phyloP scores from a whole-genome alignment of 2,329 filamentous ascomycete species.

The Pseudogymnoascus sp. region DNA sequence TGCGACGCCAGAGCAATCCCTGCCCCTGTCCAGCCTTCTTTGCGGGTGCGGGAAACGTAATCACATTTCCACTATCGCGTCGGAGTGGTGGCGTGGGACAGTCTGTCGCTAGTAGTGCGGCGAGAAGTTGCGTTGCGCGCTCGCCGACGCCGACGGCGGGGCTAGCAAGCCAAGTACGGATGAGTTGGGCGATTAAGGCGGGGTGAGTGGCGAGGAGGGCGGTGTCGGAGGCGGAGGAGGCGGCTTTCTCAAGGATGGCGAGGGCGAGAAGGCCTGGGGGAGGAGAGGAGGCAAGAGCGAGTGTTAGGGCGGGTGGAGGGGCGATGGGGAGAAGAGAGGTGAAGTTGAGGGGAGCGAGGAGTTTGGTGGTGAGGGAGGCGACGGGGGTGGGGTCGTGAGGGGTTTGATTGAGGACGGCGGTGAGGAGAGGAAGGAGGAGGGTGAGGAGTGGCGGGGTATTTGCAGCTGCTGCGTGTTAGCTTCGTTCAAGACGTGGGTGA shows the following conservation, averaged over 20 bases:
- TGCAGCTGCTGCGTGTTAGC: conserved; percentile 32
- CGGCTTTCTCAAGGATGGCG: conserved; percentile 48
- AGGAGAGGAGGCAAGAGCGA: conserved; percentile 46
- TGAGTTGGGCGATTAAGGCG: conserved; percentile 39
- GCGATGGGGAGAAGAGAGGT: conserved; percentile 44
- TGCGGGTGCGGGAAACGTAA: conserved; percentile 28
- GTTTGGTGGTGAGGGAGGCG: conserved; percentile 46
- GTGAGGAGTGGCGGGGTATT: conserved; percentile 47
- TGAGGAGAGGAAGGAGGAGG: conserved; percentile 46
- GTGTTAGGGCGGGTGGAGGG: conserved; percentile 42
- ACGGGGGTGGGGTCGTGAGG: conserved; percentile 43
- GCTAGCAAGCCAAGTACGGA: conserved; percentile 46
- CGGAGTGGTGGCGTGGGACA: conserved; percentile 31
- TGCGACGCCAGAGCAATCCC: conserved; percentile 45
- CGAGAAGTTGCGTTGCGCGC: conserved; percentile 42
- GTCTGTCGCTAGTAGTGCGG: conserved; percentile 49
- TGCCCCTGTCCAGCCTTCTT: conserved; percentile 32
- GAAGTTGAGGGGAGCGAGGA: conserved; percentile 47
- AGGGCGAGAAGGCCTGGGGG: conserved; percentile 52
- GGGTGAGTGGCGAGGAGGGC: conserved; percentile 44
- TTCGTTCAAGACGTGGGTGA: background rate
- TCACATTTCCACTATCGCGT: conserved; percentile 17
- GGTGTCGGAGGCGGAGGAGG: conserved; percentile 39
- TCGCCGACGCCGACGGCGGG: conserved; percentile 50
- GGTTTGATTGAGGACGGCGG: conserved; percentile 44